Evolutionary conservation across 2,329 filamentous ascomycete species (phyloP).

Genomic region (Colletotrichum spaethianum): DNA sequence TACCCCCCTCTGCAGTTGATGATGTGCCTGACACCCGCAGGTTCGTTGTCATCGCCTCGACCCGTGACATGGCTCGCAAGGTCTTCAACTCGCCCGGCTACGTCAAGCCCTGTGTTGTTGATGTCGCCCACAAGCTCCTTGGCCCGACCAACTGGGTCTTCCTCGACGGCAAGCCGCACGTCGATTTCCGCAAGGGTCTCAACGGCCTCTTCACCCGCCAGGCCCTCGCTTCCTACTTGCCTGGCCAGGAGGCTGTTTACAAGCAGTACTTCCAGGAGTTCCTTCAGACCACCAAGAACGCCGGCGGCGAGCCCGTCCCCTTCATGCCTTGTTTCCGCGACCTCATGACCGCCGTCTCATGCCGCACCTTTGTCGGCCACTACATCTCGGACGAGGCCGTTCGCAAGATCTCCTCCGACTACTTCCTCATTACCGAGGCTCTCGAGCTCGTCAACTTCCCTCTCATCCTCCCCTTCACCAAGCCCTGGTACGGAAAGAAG

Average conservation of each 20-base stretch:
- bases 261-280: conserved; percentile 88
- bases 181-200: conserved; percentile 97
- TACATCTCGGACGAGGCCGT: conserved; percentile 93
- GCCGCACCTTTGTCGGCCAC: conserved; percentile 96
- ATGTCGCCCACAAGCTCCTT: conserved; percentile 93
- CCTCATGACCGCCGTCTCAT: conserved; percentile 93
- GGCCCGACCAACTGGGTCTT: conserved; percentile 97
- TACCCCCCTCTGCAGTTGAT: background rate
- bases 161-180: conserved; percentile 92
- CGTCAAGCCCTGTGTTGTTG: conserved; percentile 97
- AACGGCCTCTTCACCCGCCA: conserved; percentile 95
- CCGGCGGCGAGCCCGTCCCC: conserved; percentile 80
- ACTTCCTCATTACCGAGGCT: conserved; percentile 95
- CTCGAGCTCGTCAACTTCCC: conserved; percentile 99
- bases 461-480: conserved; percentile 94
- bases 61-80: conserved; percentile 94
- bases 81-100: conserved; percentile 94
- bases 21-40: conserved; percentile 59
- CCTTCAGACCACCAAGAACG: conserved; percentile 80
- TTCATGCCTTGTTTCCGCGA: conserved; percentile 96
- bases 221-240: conserved; percentile 89
- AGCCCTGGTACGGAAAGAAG: conserved; percentile 98
- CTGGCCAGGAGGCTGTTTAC: conserved; percentile 93
- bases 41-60: conserved; percentile 97
- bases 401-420: conserved; percentile 96